Evolutionary conservation across 2,329 filamentous ascomycete species (phyloP).

Genomic region (Diplocarpon rosae): DNA sequence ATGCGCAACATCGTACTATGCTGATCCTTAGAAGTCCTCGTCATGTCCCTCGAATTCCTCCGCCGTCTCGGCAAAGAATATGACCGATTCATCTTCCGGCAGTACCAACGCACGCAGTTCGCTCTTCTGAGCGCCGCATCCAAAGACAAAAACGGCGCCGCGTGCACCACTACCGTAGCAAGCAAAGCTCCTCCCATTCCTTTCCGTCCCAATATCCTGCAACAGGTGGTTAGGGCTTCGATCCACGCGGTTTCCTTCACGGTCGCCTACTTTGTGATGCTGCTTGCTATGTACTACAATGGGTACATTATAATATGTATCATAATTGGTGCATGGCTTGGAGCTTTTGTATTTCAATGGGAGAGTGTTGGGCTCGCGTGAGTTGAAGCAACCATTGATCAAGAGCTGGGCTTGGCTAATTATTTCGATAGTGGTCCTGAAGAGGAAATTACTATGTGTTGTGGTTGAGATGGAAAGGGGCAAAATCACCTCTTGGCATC

Average conservation of each 20-base stretch:
- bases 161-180: neutral
- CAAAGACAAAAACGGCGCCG: neutral
- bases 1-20: too few relatives aligned
- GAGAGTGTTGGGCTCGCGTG: conserved; percentile 35
- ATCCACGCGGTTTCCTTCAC: conserved; percentile 63
- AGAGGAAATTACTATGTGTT: conserved; percentile 19
- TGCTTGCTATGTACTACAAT: conserved; percentile 52
- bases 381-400: neutral
- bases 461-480: conserved; percentile 11
- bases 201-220: conserved; percentile 47
- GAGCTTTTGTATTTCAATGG: conserved; percentile 65
- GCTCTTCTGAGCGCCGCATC: neutral
- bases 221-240: conserved; percentile 56
- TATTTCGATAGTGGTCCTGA: conserved; percentile 7
- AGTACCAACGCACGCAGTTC: conserved; percentile 33
- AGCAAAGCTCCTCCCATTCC: neutral
- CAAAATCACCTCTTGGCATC: neutral
- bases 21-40: conserved; percentile 37
- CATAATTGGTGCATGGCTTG: conserved; percentile 64
- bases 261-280: conserved; percentile 71
- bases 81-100: conserved; percentile 52
- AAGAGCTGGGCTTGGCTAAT: neutral
- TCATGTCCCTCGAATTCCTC: conserved; percentile 60
- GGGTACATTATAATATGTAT: conserved; percentile 75
- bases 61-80: conserved; percentile 63